Percentiles rank a stretch among this genome's conserved stretches.
phyloP scores from a whole-genome alignment of 441 rosid species.

The Populus hybrid region DNA sequence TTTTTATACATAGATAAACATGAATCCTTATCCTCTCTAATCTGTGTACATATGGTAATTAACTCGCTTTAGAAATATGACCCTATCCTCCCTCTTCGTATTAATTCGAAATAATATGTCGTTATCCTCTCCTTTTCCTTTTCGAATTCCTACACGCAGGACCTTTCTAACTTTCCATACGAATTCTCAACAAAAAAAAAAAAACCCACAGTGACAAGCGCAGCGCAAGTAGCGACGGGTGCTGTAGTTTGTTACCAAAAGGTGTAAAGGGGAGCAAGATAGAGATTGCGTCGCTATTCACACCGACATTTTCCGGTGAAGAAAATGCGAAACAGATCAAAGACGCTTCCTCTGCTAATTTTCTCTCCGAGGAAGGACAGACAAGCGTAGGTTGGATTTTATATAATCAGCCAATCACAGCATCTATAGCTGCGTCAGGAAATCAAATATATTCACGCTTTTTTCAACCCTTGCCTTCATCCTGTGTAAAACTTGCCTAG shows the following conservation, averaged over 20 bases:
- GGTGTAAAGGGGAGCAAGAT: background rate
- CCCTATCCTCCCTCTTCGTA: background rate
- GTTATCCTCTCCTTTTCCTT: background rate
- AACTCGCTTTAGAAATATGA: background rate
- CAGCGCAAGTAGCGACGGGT: background rate
- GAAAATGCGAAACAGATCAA: background rate
- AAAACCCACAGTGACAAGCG: background rate
- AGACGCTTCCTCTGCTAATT: background rate
- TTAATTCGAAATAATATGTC: background rate
- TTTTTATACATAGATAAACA: background rate
- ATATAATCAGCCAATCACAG: background rate
- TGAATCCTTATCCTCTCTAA: background rate
- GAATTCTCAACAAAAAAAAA: too few species aligned
- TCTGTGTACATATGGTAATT: background rate
- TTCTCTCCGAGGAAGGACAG: background rate
- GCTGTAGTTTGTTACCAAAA: background rate
- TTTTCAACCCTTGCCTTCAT: too few species aligned
- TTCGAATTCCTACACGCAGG: too few species aligned
- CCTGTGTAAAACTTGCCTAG: too few species aligned
- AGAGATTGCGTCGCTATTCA: background rate
- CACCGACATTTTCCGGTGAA: too few species aligned
- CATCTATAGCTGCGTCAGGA: background rate
- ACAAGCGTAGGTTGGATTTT: background rate
- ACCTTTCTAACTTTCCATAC: too few species aligned
- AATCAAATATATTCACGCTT: too few species aligned